Evolutionary conservation across 208 protist genomes (phyloP).

Genomic region (Trypanosoma brucei): DNA sequence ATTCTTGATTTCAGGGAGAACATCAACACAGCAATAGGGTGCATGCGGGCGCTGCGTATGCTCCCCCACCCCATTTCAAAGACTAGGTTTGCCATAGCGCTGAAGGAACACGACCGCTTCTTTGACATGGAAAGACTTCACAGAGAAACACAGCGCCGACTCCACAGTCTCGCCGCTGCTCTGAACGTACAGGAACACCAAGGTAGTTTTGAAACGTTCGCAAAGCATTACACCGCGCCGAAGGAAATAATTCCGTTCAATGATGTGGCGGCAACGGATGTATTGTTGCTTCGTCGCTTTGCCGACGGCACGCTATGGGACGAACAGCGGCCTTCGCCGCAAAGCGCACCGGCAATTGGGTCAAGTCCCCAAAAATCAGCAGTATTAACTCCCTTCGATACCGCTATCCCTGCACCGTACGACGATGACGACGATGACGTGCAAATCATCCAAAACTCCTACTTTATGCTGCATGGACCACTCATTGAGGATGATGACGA

Average conservation of each 20-base stretch:
- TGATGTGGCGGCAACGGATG: constrained; percentile 52
- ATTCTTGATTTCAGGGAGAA: constrained; percentile 84
- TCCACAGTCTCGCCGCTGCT: constrained; percentile 68
- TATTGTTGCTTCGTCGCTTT: constrained; percentile 59
- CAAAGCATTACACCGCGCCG: constrained; percentile 52
- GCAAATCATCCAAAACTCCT: constrained; percentile 73
- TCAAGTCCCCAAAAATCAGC: not conserved
- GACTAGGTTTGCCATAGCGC: constrained; percentile 52
- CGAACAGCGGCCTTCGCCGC: not conserved
- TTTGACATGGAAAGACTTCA: constrained; percentile 67
- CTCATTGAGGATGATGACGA: constrained; percentile 80
- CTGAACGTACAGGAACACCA: constrained; percentile 79
- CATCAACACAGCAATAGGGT: constrained; percentile 58
- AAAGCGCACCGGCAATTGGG: constrained; percentile 6
- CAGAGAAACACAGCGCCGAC: constrained; percentile 46
- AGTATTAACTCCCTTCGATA: not conserved
- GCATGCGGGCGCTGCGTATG: constrained; percentile 71
- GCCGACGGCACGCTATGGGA: constrained; percentile 35
- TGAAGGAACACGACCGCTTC: constrained; percentile 68
- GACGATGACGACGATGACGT: constrained; percentile 80
- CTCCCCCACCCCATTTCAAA: constrained; percentile 52
- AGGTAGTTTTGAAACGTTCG: constrained; percentile 66
- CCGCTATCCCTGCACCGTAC: constrained; percentile 1
- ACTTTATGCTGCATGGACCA: constrained; percentile 76
- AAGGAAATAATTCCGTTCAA: constrained; percentile 37